These are phyloP conservation scores for Agaricus subrufescens DNA, from an alignment of 768 basidiomycete genomes.

Conservation along the genomic window DNA sequence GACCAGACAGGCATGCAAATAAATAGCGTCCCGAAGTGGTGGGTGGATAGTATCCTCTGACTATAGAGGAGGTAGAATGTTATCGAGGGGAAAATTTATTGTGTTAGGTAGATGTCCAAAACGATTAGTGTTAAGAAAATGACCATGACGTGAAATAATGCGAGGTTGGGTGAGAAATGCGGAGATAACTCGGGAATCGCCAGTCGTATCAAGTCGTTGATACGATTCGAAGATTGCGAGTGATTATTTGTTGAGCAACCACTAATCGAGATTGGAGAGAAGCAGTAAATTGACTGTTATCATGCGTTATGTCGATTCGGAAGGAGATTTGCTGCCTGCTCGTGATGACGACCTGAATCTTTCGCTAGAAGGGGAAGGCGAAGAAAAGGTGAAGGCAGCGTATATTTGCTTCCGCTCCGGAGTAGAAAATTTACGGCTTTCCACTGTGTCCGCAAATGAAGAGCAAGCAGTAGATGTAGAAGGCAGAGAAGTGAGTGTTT, in stretches of 20 bases:
- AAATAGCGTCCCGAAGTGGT: not conserved
- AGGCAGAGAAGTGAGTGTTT: slow-evolving; percentile 24
- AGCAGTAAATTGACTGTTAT: not conserved
- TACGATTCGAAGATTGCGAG: not conserved
- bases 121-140: not conserved
- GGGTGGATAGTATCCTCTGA: slow-evolving; percentile 1
- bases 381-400: slow-evolving; percentile 74
- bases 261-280: not conserved
- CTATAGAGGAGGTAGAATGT: slow-evolving; percentile 8
- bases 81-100: not conserved
- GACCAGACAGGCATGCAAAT: slow-evolving; percentile 1
- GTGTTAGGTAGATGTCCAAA: slow-evolving; percentile 6
- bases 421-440: slow-evolving; percentile 51
- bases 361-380: slow-evolving; percentile 59
- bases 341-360: slow-evolving; percentile 40
- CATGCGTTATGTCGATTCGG: slow-evolving; percentile 4
- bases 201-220: not conserved
- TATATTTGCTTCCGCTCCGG: slow-evolving; percentile 73
- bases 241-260: not conserved
- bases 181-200: not conserved
- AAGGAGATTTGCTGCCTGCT: slow-evolving; percentile 25
- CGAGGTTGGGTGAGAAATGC: not conserved
- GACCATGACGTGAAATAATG: not conserved
- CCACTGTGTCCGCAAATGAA: slow-evolving; percentile 20
- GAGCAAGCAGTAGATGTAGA: slow-evolving; percentile 19